Base-by-base conservation (phyloP, 75 land plant species). In the Cunninghamia lanceolata region DNA sequence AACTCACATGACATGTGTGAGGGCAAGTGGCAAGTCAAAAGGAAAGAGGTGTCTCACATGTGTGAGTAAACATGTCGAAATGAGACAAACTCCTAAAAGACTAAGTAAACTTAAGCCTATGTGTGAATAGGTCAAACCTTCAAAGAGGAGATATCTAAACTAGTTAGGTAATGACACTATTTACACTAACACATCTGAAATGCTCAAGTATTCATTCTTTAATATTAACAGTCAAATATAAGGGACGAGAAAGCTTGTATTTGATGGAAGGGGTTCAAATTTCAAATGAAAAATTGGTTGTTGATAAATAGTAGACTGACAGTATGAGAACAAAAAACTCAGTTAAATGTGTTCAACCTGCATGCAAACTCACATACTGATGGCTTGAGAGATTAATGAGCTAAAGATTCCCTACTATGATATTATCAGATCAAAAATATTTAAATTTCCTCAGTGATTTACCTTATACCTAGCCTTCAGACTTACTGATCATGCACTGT, bases 291-390 rank as follows among this genome's bases (percentile, higher is more conserved):
- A 19, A 40, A 79, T 14, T 79, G 47, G 13, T 9, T 21, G 82
- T 42, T 53, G 70, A 84, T 84, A 86, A 81, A 17, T 36, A 83
- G 56, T 42, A 40, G 43, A 84, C 39, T 86, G 34, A 50, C 28
- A 36, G 85, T 84, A 56, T 25, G 36, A 39, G 28, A 59, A 66
- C 43, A 54, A 63, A 83, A 28, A 39, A 9, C 21, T 36, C 85
- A 56, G 82, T 86, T 83, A 43, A 39, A 15, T 47, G 45, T 83
- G 36, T 38, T 17, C 79, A 76, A 17, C 25, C 21, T 76, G 42
- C 8, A 38, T 17, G 42, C 8, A 76, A 76, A 36, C 42, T 36
- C 79, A 76, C 79, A 76, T 4, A 32, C 38, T 13, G 15, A 76
- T 38, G 42, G 42, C 43, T 76, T 76, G 79, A 74, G 35, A 2